These are phyloP conservation scores for Camellia sinensis DNA, from an alignment of 148 eudicot genomes.

Conservation along the genomic window DNA sequence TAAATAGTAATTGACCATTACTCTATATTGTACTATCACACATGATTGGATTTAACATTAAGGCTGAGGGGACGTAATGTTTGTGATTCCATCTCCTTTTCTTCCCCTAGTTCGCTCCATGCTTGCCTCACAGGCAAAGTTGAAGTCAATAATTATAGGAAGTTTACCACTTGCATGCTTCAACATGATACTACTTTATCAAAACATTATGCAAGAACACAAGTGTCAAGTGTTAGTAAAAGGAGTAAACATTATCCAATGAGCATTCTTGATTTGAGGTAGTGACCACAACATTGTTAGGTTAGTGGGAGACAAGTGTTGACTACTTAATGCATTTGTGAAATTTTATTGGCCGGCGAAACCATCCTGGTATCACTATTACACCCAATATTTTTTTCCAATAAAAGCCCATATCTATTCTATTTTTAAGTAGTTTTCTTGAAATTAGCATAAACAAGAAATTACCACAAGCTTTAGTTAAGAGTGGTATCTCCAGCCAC, in stretches of 20 bases:
- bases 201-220: background rate
- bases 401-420: background rate
- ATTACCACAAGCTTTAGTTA: background rate
- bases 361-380: too few species aligned
- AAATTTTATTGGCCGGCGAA: too few species aligned
- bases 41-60: background rate
- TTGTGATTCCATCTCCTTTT: background rate
- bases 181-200: background rate
- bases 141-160: background rate
- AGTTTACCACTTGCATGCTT: background rate
- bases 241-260: too few species aligned
- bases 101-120: background rate
- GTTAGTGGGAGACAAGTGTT: too few species aligned
- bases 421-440: background rate
- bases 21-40: background rate
- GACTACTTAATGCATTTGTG: too few species aligned
- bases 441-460: background rate
- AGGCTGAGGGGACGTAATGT: background rate
- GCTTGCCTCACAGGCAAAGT: background rate
- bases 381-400: too few species aligned
- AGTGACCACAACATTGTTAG: too few species aligned
- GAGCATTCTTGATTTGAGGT: too few species aligned
- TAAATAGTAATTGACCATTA: background rate
- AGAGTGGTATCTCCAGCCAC: background rate
- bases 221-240: background rate